phyloP scores from a whole-genome alignment of 805 yeast genomes.

The Myxozyma kluyveri region DNA sequence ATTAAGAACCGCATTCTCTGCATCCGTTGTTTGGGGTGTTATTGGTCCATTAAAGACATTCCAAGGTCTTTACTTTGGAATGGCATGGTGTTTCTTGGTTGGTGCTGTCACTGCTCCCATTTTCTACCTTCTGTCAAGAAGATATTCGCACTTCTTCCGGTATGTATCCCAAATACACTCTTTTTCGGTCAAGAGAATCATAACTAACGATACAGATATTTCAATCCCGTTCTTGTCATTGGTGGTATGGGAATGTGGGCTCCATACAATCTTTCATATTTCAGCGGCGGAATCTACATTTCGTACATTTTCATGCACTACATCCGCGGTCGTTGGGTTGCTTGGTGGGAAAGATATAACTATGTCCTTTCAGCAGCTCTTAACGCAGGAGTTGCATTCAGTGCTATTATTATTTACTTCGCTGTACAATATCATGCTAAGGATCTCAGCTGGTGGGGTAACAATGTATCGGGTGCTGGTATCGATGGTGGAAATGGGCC shows the following conservation, averaged over 20 bases:
- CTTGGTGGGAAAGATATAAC: slow-evolving; percentile 77
- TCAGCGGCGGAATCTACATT: slow-evolving; percentile 27
- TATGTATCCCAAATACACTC: not conserved
- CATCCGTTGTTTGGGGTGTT: slow-evolving; percentile 63
- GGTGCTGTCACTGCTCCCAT: slow-evolving; percentile 47
- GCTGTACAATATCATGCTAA: slow-evolving; percentile 47
- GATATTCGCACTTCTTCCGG: slow-evolving; percentile 3
- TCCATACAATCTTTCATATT: slow-evolving; percentile 33
- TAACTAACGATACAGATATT: slow-evolving; percentile 1
- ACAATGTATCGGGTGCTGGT: slow-evolving; percentile 33
- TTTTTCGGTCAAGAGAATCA: not conserved
- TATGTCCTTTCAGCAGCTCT: slow-evolving; percentile 64
- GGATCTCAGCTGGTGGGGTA: slow-evolving; percentile 64
- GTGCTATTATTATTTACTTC: slow-evolving; percentile 57
- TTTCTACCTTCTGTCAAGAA: slow-evolving; percentile 2
- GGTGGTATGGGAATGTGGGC: slow-evolving; percentile 43
- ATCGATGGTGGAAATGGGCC: slow-evolving; percentile 19
- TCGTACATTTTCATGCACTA: slow-evolving; percentile 58
- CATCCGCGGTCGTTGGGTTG: slow-evolving; percentile 52
- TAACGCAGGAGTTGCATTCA: slow-evolving; percentile 64
- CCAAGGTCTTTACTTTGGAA: slow-evolving; percentile 51
- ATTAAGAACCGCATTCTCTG: slow-evolving; percentile 49
- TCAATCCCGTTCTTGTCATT: slow-evolving; percentile 11
- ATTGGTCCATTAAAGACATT: slow-evolving; percentile 64
- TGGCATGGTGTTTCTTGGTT: slow-evolving; percentile 58